Conservation (phyloP, 1,284 basidiomycete species). For the Marasmius sp. region DNA sequence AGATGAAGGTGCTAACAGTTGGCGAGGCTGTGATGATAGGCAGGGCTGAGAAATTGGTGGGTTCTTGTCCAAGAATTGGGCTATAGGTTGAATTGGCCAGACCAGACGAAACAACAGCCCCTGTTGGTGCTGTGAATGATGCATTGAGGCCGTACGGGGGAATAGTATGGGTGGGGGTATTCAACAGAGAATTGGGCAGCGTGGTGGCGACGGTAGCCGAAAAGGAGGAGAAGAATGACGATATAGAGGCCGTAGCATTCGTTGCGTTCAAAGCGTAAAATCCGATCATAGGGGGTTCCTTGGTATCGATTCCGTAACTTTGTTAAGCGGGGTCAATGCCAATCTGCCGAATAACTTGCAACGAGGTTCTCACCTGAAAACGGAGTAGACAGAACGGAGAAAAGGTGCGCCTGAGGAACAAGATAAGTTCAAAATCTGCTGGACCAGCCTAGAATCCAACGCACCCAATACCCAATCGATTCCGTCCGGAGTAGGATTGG, state of each 20-base stretch:
- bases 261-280: slow-evolving; percentile 58
- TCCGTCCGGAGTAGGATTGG: slow-evolving; percentile 67
- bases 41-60: slow-evolving; percentile 41
- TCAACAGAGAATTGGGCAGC: slow-evolving; percentile 74
- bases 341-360: slow-evolving; percentile 7
- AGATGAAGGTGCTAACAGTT: slow-evolving; percentile 41
- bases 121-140: slow-evolving; percentile 52
- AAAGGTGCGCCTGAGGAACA: slow-evolving; percentile 63
- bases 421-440: not conserved
- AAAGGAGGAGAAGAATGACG: slow-evolving; percentile 57
- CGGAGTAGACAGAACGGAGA: slow-evolving; percentile 77
- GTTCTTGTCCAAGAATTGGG: slow-evolving; percentile 43
- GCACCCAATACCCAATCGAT: slow-evolving; percentile 85
- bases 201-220: slow-evolving; percentile 69
- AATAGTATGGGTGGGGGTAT: slow-evolving; percentile 65
- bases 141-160: slow-evolving; percentile 74
- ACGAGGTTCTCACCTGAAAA: slow-evolving; percentile 62
- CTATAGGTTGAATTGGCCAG: slow-evolving; percentile 71
- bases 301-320: slow-evolving; percentile 71
- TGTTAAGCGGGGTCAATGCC: slow-evolving; percentile 9
- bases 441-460: slow-evolving; percentile 1
- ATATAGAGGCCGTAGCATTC: slow-evolving; percentile 46
- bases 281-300: slow-evolving; percentile 74
- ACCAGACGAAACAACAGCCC: slow-evolving; percentile 54
- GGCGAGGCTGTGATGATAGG: slow-evolving; percentile 45